Percentiles rank a stretch among this genome's conserved stretches.
These are phyloP conservation scores for Mortierella sp. DNA, from an alignment of 371 early-diverging fungal species.

Conservation along the genomic window DNA sequence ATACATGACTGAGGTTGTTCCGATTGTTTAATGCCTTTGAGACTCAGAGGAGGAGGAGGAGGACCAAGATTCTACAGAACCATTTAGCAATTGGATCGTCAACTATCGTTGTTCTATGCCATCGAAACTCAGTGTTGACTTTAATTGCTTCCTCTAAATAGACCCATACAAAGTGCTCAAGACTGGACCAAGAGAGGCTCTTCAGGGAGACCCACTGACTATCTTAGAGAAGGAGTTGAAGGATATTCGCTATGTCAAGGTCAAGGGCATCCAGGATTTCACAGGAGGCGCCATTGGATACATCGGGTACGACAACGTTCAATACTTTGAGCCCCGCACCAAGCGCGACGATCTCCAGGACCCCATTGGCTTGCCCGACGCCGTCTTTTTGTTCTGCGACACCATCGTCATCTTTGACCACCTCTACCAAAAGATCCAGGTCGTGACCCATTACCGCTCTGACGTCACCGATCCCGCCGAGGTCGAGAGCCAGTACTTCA, in stretches of 20 bases:
- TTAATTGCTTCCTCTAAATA: constrained; percentile 38
- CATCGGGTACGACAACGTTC: constrained; percentile 95
- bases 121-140: neutral
- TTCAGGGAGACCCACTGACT: constrained; percentile 90
- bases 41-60: neutral
- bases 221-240: constrained; percentile 88
- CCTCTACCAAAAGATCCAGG: constrained; percentile 89
- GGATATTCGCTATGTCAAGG: constrained; percentile 79
- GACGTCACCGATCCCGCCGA: constrained; percentile 69
- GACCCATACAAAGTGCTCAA: constrained; percentile 89
- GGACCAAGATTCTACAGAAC: neutral
- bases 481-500: constrained; percentile 72
- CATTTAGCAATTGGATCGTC: constrained; percentile 7
- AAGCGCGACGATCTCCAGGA: constrained; percentile 80
- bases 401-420: constrained; percentile 95
- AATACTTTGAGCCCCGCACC: constrained; percentile 95
- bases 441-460: constrained; percentile 90
- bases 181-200: constrained; percentile 77
- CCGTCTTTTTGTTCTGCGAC: constrained; percentile 94
- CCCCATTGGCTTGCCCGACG: constrained; percentile 92
- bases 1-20: neutral
- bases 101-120: neutral
- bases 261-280: constrained; percentile 89
- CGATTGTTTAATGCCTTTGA: neutral
- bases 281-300: constrained; percentile 98